phyloP scores from a whole-genome alignment of 257 asterid genomes.

The Cordia subcordata region DNA sequence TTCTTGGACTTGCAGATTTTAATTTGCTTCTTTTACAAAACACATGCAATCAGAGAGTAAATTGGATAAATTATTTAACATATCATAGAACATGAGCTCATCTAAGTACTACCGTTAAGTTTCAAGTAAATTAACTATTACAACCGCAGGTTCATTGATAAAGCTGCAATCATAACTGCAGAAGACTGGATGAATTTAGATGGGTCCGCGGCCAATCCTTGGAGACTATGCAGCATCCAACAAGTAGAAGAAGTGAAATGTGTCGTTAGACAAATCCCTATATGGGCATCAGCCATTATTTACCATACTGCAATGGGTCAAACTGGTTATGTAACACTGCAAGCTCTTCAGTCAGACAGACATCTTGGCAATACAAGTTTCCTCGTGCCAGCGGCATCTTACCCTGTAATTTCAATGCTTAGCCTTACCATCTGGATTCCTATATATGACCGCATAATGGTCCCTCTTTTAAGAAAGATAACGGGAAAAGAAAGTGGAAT shows the following conservation, averaged over 20 bases:
- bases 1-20: too few relatives aligned
- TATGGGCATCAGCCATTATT: constrained; percentile 23
- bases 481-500: constrained; percentile 19
- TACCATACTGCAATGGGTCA: constrained; percentile 15
- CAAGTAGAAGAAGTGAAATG: constrained; percentile 37
- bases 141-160: constrained; percentile 24
- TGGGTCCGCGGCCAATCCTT: constrained; percentile 28
- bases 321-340: constrained; percentile 19
- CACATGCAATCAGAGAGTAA: too few relatives aligned
- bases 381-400: constrained; percentile 37
- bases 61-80: too few relatives aligned
- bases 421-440: constrained; percentile 28
- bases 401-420: constrained; percentile 20
- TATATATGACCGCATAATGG: constrained; percentile 24
- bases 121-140: too few relatives aligned
- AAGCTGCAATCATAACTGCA: constrained; percentile 25
- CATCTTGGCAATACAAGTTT: constrained; percentile 10
- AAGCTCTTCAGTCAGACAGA: constrained; percentile 27
- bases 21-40: too few relatives aligned
- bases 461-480: constrained; percentile 18
- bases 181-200: constrained; percentile 22
- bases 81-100: too few relatives aligned
- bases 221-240: constrained; percentile 33
- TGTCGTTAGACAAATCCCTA: constrained; percentile 23
- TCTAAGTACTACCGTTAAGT: too few relatives aligned